Evolutionary conservation across 208 protist species (phyloP).

Genomic region (Trypanosoma brucei): DNA sequence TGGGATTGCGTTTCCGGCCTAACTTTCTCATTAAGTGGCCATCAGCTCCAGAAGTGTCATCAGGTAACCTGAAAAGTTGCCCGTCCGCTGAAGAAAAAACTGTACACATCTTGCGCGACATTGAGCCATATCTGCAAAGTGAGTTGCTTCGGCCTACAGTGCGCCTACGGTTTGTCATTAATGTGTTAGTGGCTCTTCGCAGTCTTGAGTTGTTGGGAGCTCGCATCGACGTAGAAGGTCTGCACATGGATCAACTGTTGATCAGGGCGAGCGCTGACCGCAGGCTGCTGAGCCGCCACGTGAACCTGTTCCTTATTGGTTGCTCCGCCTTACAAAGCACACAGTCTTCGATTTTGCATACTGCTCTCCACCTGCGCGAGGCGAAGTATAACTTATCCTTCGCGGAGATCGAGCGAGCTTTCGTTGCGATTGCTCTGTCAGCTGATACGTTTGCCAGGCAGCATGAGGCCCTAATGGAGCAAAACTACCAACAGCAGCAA

Average conservation of each 20-base stretch:
- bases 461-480: conserved; percentile 22
- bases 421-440: conserved; percentile 30
- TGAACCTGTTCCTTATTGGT: conserved; percentile 27
- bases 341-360: conserved; percentile 21
- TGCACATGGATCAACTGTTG: conserved; percentile 21
- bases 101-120: neutral
- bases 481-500: conserved; percentile 14
- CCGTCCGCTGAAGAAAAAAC: conserved; percentile 7
- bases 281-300: conserved; percentile 23
- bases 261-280: conserved; percentile 27
- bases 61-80: neutral
- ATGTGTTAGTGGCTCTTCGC: conserved; percentile 14
- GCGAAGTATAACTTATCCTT: conserved; percentile 18
- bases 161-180: conserved; percentile 20
- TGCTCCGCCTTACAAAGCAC: conserved; percentile 25
- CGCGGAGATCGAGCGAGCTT: conserved; percentile 25
- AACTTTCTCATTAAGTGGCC: neutral
- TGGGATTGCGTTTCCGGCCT: conserved; percentile 10
- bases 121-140: conserved; percentile 13
- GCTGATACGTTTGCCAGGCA: conserved; percentile 23
- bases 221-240: conserved; percentile 5
- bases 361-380: conserved; percentile 25
- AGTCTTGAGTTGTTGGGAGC: conserved; percentile 14
- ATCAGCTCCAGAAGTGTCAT: neutral
- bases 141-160: conserved; percentile 12